phyloP scores from a whole-genome alignment of 768 basidiomycete species.

The Phaffia australis region DNA sequence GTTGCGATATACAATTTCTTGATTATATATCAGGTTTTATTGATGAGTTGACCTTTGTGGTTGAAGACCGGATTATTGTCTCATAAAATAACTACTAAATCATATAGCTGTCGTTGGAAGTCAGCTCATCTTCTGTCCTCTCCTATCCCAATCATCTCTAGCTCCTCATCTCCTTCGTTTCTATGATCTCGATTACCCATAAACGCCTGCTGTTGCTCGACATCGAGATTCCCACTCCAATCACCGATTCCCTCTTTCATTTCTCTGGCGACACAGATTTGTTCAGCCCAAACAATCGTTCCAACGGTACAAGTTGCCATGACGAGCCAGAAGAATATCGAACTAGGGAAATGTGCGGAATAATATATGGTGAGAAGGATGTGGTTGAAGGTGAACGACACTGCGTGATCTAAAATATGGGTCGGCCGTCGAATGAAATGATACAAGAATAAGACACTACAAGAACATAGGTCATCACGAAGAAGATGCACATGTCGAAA shows the following conservation, averaged over 20 bases:
- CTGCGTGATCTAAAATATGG: constrained; percentile 83
- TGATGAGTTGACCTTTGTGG: too few species aligned
- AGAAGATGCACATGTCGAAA: background rate
- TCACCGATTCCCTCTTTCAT: constrained; percentile 64
- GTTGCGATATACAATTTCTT: too few species aligned
- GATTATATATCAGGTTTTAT: too few species aligned
- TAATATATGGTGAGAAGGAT: constrained; percentile 89
- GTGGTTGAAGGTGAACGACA: constrained; percentile 85
- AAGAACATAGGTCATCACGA: constrained; percentile 31
- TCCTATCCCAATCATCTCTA: too few species aligned
- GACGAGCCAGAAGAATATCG: constrained; percentile 83
- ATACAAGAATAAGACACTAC: constrained; percentile 71
- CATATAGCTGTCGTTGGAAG: too few species aligned
- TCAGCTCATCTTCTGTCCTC: too few species aligned
- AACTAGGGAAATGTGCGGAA: constrained; percentile 65
- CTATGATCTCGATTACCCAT: too few species aligned
- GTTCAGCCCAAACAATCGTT: constrained; percentile 73
- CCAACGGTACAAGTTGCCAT: constrained; percentile 58
- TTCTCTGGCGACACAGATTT: constrained; percentile 79
- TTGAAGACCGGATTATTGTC: too few species aligned
- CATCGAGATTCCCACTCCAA: constrained; percentile 13
- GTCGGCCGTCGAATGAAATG: constrained; percentile 80
- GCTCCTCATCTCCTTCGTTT: too few species aligned
- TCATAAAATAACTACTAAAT: too few species aligned
- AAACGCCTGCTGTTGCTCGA: background rate